phyloP scores from a whole-genome alignment of 164 flowering plant genomes.

The Sedum album region DNA sequence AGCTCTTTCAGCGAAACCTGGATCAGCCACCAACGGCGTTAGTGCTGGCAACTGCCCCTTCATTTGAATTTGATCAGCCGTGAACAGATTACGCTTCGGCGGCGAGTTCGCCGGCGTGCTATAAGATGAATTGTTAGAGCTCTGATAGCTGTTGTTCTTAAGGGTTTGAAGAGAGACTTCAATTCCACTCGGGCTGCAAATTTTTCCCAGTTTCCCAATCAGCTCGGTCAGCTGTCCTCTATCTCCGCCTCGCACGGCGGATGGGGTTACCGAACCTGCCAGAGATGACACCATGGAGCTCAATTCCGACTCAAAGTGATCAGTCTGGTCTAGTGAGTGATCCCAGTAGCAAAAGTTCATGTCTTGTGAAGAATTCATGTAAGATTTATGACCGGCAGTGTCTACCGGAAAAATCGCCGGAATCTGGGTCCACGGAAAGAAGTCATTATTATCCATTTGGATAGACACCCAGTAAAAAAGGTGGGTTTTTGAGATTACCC shows the following conservation, averaged over 20 bases:
- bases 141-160: neutral
- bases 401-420: neutral
- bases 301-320: neutral
- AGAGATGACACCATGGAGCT: neutral
- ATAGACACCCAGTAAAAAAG: neutral
- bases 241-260: neutral
- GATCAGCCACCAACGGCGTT: neutral
- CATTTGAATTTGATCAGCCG: neutral
- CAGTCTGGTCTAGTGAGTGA: neutral
- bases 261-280: neutral
- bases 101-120: neutral
- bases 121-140: neutral
- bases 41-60: neutral
- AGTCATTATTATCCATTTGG: neutral
- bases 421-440: neutral
- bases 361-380: neutral
- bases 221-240: neutral
- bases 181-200: neutral
- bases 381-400: neutral
- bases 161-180: too few relatives aligned
- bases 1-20: neutral
- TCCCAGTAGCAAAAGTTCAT: neutral
- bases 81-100: neutral
- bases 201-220: neutral
- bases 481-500: neutral